Conservation (phyloP, 2,329 filamentous ascomycete genomes). For the Apiospora koreana region DNA sequence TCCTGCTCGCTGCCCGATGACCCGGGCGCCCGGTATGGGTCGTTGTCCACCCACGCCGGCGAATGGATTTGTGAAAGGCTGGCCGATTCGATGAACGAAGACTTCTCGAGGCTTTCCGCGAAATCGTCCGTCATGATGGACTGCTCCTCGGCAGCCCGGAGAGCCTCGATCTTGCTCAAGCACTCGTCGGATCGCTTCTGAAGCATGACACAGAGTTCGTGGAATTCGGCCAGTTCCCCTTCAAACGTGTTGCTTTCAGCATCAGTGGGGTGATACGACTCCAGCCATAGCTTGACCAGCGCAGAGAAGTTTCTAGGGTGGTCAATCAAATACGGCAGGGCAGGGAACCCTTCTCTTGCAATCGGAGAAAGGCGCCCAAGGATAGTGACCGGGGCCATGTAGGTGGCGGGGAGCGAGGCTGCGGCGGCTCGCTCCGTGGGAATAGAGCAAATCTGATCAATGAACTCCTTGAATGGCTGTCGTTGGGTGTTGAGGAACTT, state of each 20-base stretch:
- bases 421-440: conserved; percentile 68
- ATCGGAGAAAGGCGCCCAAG: conserved; percentile 77
- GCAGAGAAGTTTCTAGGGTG: conserved; percentile 82
- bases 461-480: conserved; percentile 80
- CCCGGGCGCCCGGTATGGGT: conserved; percentile 42
- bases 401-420: conserved; percentile 73
- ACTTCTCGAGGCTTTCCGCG: conserved; percentile 50
- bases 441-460: conserved; percentile 84
- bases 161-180: conserved; percentile 48
- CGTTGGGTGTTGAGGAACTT: conserved; percentile 76
- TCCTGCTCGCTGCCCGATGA: conserved; percentile 54
- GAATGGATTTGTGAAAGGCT: conserved; percentile 38
- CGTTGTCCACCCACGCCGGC: conserved; percentile 36
- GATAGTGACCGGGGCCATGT: conserved; percentile 91
- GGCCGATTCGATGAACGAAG: conserved; percentile 38
- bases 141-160: conserved; percentile 41
- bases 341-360: conserved; percentile 89
- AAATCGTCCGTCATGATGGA: conserved; percentile 38
- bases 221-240: conserved; percentile 56
- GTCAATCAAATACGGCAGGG: conserved; percentile 89
- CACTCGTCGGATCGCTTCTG: conserved; percentile 55
- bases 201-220: conserved; percentile 50
- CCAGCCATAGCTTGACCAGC: conserved; percentile 79
- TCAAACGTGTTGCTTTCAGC: conserved; percentile 41
- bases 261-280: conserved; percentile 44